Evolutionary conservation across 345 rosid species (phyloP), one percentile per base, ranked within the genome.

Genomic region (Ailanthus altissimus): DNA sequence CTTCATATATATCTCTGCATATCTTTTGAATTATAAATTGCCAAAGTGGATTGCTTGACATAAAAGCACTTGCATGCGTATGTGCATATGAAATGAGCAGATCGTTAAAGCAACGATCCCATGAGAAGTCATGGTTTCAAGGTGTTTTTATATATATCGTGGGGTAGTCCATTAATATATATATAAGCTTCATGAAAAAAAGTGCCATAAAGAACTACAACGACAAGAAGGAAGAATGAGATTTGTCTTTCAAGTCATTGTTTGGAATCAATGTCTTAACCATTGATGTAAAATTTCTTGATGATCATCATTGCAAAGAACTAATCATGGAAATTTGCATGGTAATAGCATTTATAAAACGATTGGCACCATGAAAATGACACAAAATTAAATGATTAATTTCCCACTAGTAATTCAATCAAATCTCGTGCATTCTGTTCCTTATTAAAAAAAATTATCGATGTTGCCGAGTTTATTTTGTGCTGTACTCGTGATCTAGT

Each of bases 51-150:
- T 32, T 32, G 38, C 3, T 32, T 1, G 38, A 32, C 38, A 32
- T 32, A 32, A 32, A n/a, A 32, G 38, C 38, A 32, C 3, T 32
- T 32, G 38, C 38, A 32, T 32, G 5, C 5, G 18, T 32, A 36
- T 62, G 0, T 32, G 67, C 46, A 15, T n/a, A n/a, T 14, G 60
- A 59, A 62, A 64, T 38, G 46, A 64, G 57, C 26, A 49, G 36
- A n/a, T 46, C 38, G 8, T 58, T 45, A 70, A 53, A 69, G 67
- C 3, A 57, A 69, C 20, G 70, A 74, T 56, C 60, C 25, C 47
- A 23, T 63, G 68, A 80, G 65, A 68, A n/a, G n/a, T 67, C 74
- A 73, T 56, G 26, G 43, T 73, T 79, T 73, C 50, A 78, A 53
- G 65, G 38, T 32, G 38, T 1, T 32, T 3, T 32, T 32, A 32